Evolutionary conservation across 192 early-diverging fungal genomes (phyloP), one percentile per base, ranked within the genome.

Genomic region (Coemansia sp.): DNA sequence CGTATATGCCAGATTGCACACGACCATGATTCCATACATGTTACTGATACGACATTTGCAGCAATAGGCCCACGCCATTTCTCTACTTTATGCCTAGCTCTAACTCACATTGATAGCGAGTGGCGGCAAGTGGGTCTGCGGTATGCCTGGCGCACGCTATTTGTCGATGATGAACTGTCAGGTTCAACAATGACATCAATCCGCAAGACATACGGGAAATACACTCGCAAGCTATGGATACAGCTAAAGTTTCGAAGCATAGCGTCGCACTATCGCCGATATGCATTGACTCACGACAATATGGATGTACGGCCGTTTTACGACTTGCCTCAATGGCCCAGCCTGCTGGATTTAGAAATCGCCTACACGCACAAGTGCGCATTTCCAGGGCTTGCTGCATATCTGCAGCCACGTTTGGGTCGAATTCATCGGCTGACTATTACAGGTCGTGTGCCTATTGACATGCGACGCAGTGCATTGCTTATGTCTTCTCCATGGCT

Each of bases 341-440:
- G 21, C 11, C 44, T 78, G 30, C 28, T 38, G 7, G 74, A 71
- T 23, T 57, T 78, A 1, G 74, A 78, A 30, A 68, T 78, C 7
- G 50, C 31, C 3, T 78, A 78, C 21, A 49, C 54, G 41, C 68
- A 78, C 63, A 71, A 71, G 47, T 78, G 74, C 48, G 74, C 68
- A 31, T 78, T 78, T 20, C 74, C 74, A 1, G 74, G 68, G 0
- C 46, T 78, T 18, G 64, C 74, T 13, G 45, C 55, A 20, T 78
- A 78, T 15, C 14, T 78, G 44, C 60, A 70, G 61, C 64, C 74
- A 5, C 63, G 74, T 16, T 28, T 78, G 33, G 59, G 64, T 28
- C 30, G 39, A 6, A 47, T 78, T 21, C 47, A 60, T 26, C 53
- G 52, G 3, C 50, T 78, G 15, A 61, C 62, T 2, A 50, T 78